Base-by-base conservation (phyloP, 495 filamentous ascomycete genomes). In the Sabuloglossum arenarium region DNA sequence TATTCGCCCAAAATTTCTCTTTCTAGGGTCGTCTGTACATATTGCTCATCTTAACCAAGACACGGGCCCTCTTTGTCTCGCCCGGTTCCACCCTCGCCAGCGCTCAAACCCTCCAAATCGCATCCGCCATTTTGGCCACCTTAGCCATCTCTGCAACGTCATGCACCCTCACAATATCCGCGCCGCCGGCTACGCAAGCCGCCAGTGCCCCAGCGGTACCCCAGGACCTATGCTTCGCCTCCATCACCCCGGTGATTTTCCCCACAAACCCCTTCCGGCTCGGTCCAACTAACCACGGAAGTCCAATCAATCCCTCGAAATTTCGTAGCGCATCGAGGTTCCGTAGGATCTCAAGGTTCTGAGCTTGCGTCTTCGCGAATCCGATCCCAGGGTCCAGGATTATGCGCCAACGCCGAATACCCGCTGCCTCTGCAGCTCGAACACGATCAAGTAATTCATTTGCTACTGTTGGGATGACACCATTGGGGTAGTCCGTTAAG, bases 151-250 rank as follows among this genome's bases (percentile, higher is more conserved):
- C 85, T 59, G 71, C 67, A 4, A 89, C 87, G 75, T 97, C 91
- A 75, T 98, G 91, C 27, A 98, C 91, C 58, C 91, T 73, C 23
- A 98, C 85, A 55, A 98, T 80, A 75, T 97, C 91, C 16, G 89
- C 91, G 2, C 91, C 91, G n/a, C 87, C 88, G 56, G 82, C 78
- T 39, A 98, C 79, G 62, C 87, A 86, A 19, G 87, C 84, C 10
- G 86, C 80, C 1, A 97, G 86, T 1, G 89, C 85, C 12, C 84
- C 88, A 11, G 88, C 90, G 0, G 90, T 96, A 3, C 91, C 91
- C 80, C 81, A 94, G 27, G 74, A 72, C 51, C 89, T 75, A 55
- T 85, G 73, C 57, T 68, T 72, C 2, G 79, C 70, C 58, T 73
- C 72, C 62, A 84, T 75, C 11, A 88, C 87, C 0, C 86, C 87